Evolutionary conservation across 2,329 filamentous ascomycete genomes (phyloP).

Genomic region (Monilinia vaccinii-corymbosi): DNA sequence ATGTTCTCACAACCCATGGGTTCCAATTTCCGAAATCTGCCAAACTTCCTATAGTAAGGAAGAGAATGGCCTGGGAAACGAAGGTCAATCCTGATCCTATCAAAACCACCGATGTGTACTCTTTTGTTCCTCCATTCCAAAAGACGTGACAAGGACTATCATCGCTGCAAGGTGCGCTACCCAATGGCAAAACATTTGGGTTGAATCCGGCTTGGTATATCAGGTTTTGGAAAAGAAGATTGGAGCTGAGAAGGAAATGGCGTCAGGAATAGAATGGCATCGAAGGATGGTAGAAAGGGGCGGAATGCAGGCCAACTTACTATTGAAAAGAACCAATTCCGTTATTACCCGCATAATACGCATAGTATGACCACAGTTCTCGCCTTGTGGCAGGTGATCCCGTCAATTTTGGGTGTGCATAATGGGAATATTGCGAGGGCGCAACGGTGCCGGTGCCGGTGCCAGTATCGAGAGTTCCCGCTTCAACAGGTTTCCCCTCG

Average conservation of each 20-base stretch:
- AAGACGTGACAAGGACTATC: slow-evolving; percentile 27
- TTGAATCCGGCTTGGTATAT: slow-evolving; percentile 29
- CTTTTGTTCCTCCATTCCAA: slow-evolving; percentile 25
- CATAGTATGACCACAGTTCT: slow-evolving; percentile 26
- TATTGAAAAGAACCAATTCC: slow-evolving; percentile 29
- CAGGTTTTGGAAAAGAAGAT: slow-evolving; percentile 28
- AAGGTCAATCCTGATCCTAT: slow-evolving; percentile 26
- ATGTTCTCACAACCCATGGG: slow-evolving; percentile 27
- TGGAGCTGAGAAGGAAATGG: slow-evolving; percentile 18
- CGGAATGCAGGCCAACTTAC: slow-evolving; percentile 15
- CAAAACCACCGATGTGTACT: slow-evolving; percentile 26
- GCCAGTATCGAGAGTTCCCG: neutral
- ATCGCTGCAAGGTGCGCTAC: slow-evolving; percentile 22
- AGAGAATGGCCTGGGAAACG: slow-evolving; percentile 23
- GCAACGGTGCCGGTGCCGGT: neutral
- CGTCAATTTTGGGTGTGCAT: slow-evolving; percentile 2
- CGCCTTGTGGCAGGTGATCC: slow-evolving; percentile 22
- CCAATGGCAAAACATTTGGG: slow-evolving; percentile 26
- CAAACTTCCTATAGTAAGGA: slow-evolving; percentile 25
- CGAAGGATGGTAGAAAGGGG: neutral
- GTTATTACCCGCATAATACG: slow-evolving; percentile 28
- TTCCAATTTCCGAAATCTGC: slow-evolving; percentile 29
- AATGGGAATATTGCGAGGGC: neutral
- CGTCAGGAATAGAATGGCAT: slow-evolving; percentile 1
- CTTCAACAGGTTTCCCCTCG: slow-evolving; percentile 13